These are phyloP conservation scores for Aspergillus sp. DNA, from an alignment of 2,329 filamentous ascomycete species.

Conservation along the genomic window DNA sequence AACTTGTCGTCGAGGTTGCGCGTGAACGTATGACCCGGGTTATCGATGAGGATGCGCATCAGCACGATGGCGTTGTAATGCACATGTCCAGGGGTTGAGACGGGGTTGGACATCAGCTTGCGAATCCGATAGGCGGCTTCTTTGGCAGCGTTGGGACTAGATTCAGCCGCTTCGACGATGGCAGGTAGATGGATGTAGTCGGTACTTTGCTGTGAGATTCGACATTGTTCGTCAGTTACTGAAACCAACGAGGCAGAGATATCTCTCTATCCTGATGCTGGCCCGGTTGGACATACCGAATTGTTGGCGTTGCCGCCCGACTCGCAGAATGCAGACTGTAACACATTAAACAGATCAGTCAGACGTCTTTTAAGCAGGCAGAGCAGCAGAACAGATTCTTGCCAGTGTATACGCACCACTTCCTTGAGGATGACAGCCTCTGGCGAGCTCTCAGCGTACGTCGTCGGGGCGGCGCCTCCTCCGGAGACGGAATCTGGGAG, in stretches of 20 bases:
- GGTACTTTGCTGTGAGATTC: constrained; percentile 54
- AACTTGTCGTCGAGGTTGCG: constrained; percentile 82
- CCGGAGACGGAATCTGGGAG: constrained; percentile 17
- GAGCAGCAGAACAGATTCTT: too few species aligned
- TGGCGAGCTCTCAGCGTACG: constrained; percentile 29
- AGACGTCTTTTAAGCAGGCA: neutral
- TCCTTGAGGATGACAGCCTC: constrained; percentile 34
- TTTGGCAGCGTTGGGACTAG: constrained; percentile 73
- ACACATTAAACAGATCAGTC: constrained; percentile 2
- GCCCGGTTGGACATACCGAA: constrained; percentile 34
- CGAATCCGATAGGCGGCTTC: constrained; percentile 74
- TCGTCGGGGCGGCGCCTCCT: constrained; percentile 7
- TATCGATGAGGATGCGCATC: constrained; percentile 81
- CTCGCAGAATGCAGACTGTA: constrained; percentile 74
- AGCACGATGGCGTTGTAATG: constrained; percentile 98
- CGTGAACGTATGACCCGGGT: constrained; percentile 86
- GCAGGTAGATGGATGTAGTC: constrained; percentile 87
- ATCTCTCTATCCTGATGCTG: too few species aligned
- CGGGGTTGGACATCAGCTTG: constrained; percentile 69
- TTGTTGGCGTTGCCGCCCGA: constrained; percentile 52
- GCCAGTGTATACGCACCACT: constrained; percentile 24
- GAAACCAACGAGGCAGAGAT: too few species aligned
- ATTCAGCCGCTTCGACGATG: constrained; percentile 93
- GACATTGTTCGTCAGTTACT: neutral
- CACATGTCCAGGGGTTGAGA: constrained; percentile 55